Evolutionary conservation across 2,329 filamentous ascomycete species (phyloP).

Genomic region (Coleophoma crateriformis): DNA sequence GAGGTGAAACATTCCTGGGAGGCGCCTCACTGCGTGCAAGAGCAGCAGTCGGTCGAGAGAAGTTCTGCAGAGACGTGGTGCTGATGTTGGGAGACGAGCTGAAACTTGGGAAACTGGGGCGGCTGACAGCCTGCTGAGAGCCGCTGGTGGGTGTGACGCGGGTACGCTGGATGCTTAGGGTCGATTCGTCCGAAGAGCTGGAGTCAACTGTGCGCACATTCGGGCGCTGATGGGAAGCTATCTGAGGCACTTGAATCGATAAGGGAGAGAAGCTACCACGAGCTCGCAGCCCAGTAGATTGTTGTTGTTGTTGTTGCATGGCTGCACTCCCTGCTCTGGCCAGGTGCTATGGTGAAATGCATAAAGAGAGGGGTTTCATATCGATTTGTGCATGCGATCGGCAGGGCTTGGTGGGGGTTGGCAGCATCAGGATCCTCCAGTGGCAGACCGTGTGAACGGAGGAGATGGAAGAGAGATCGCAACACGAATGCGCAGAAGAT

Average conservation of each 20-base stretch:
- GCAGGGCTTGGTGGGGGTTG: background rate
- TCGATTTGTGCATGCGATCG: constrained; percentile 5
- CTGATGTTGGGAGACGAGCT: constrained; percentile 42
- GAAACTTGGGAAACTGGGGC: constrained; percentile 43
- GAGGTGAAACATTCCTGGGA: constrained; percentile 32
- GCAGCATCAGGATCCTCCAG: background rate
- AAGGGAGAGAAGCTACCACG: constrained; percentile 26
- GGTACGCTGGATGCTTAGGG: constrained; percentile 40
- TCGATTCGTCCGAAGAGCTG: constrained; percentile 37
- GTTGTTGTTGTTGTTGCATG: constrained; percentile 18
- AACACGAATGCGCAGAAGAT: background rate
- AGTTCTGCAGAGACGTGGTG: constrained; percentile 44
- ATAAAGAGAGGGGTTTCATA: constrained; percentile 16
- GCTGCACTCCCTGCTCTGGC: constrained; percentile 4
- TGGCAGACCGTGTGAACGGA: background rate
- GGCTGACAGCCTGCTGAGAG: constrained; percentile 27
- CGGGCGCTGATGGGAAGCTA: constrained; percentile 6
- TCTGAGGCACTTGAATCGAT: constrained; percentile 23
- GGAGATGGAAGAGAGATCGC: background rate
- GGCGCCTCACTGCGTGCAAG: constrained; percentile 15
- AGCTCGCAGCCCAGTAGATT: constrained; percentile 17
- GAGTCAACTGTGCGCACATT: constrained; percentile 38
- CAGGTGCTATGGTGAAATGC: constrained; percentile 9
- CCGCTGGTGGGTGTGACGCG: constrained; percentile 13
- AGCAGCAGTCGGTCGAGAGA: constrained; percentile 44